Base-by-base conservation (phyloP, 805 yeast genomes). In the Millerozyma acaciae region DNA sequence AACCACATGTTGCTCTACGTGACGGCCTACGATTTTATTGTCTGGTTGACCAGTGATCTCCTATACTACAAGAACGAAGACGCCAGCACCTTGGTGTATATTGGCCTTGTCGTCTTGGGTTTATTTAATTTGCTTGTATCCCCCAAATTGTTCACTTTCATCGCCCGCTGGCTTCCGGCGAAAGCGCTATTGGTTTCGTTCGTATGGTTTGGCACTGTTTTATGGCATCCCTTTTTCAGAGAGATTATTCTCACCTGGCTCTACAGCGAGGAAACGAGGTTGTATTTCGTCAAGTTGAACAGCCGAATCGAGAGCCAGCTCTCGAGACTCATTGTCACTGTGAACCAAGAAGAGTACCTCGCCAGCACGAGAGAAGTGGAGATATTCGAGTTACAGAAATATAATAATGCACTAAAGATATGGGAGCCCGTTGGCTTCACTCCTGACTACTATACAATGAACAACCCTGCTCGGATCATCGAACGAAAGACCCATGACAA, bases 1-100 rank as follows among this genome's bases (percentile, higher is more conserved):
- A 87, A 87, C 51, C 81, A 78, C 48, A 80, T 84, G 85, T 50
- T 79, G 19, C 48, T 78, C 9, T 85, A 80, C 52, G 78, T 82
- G 7, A 53, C 62, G 8, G 57, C 66, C 0, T 86, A 79, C 69
- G 90, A 87, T 56, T 66, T 68, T 15, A 32, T 76, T 4, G 62
- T 68, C 14, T 57, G 65, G 44, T 35, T 74, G 26, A 62, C 83
- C 20, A 58, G 63, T 14, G 76, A 73, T 36, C 78, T 78, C 52
- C 75, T 82, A 1, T 80, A 71, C 48, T 86, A 80, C 54, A 66
- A 69, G 36, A 78, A 82, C 51, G 85, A 80, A 47, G 61, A 70
- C 21, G 43, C 78, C 2, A 80, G 87, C 2, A 56, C 76, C 16
- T 60, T 73, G 26, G 62, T 74, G 4, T 82, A 68, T 47, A 42